Conservation (phyloP, 495 filamentous ascomycete species). For the Corynascus novoguineensis region DNA sequence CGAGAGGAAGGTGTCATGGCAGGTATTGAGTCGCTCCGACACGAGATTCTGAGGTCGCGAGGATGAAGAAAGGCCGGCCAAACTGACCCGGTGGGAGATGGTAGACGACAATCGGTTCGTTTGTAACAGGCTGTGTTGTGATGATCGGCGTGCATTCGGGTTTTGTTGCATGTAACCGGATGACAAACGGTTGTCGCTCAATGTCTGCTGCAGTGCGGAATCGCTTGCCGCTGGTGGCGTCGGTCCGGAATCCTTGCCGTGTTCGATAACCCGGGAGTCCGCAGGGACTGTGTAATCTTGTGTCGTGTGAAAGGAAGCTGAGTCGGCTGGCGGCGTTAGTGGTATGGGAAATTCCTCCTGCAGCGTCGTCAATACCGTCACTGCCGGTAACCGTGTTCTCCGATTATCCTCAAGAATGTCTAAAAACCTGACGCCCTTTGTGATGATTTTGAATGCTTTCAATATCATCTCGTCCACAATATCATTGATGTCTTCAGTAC, state of each 20-base stretch:
- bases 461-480: constrained; percentile 87
- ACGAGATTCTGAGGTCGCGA: constrained; percentile 46
- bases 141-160: constrained; percentile 38
- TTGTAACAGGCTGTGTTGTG: constrained; percentile 26
- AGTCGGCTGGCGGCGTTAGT: constrained; percentile 67
- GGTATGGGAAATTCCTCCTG: constrained; percentile 59
- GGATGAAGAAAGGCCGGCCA: constrained; percentile 41
- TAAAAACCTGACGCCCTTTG: constrained; percentile 83
- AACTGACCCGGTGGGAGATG: constrained; percentile 50
- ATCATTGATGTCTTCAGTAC: constrained; percentile 59
- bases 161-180: constrained; percentile 30
- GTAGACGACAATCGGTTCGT: constrained; percentile 42
- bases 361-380: constrained; percentile 55
- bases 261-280: constrained; percentile 32
- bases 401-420: constrained; percentile 78
- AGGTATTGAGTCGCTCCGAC: constrained; percentile 59
- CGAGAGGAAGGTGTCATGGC: constrained; percentile 83
- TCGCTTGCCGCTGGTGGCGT: constrained; percentile 28
- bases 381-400: constrained; percentile 43
- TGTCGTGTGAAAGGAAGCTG: constrained; percentile 35
- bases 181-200: constrained; percentile 42
- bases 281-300: constrained; percentile 33
- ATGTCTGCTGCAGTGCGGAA: constrained; percentile 29
- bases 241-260: constrained; percentile 26
- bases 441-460: constrained; percentile 91